Conservation (phyloP, 2,329 filamentous ascomycete species). For the Colletotrichum eremochloae region DNA sequence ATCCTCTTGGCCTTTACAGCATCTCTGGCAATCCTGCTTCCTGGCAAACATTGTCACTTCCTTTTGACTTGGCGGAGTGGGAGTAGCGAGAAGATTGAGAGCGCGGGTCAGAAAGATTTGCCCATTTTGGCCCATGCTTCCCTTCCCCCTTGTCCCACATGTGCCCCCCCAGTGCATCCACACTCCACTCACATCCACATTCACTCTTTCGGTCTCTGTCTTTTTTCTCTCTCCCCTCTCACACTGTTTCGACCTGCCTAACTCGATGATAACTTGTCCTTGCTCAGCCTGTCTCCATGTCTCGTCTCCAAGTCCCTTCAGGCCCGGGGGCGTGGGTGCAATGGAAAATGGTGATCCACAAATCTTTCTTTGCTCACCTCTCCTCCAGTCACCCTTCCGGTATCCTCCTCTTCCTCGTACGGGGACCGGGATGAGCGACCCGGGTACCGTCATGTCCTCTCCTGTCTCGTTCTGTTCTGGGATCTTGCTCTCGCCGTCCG, state of each 20-base stretch:
- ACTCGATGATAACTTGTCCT: slow-evolving; percentile 30
- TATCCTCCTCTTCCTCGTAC: slow-evolving; percentile 1
- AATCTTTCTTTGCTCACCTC: slow-evolving; percentile 5
- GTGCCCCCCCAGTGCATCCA: slow-evolving; percentile 1
- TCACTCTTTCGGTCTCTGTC: background rate
- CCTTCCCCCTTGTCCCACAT: background rate
- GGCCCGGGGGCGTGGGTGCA: background rate
- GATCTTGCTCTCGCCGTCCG: slow-evolving; percentile 13
- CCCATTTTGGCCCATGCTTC: background rate
- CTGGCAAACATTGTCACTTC: background rate
- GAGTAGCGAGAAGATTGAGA: background rate
- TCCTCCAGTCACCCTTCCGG: background rate
- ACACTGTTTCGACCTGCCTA: slow-evolving; percentile 37
- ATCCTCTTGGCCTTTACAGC: background rate
- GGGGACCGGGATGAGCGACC: slow-evolving; percentile 11
- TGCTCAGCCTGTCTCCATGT: background rate
- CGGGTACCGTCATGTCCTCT: background rate
- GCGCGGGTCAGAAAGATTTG: background rate
- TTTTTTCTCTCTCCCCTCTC: background rate
- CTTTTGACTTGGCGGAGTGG: slow-evolving; percentile 11
- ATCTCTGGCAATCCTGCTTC: background rate
- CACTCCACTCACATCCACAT: slow-evolving; percentile 7
- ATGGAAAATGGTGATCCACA: slow-evolving; percentile 21
- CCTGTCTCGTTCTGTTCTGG: background rate
- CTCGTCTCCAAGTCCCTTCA: background rate